Base-by-base conservation (phyloP, 2,329 filamentous ascomycete species). In the Intubia oerlemansii region DNA sequence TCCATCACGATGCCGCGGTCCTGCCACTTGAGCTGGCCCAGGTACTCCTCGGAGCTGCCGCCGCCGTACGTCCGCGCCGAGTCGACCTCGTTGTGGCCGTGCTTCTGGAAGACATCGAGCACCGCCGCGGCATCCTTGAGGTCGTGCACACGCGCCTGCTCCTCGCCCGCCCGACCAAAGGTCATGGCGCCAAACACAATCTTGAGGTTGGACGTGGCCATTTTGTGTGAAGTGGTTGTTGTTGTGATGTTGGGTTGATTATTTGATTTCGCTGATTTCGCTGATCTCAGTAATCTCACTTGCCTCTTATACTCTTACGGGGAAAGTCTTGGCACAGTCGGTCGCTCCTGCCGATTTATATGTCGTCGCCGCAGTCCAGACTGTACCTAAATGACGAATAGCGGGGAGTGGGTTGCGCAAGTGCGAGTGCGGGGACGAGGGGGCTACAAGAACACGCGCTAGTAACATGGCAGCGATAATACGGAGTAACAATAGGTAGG, bases 21-120 rank as follows among this genome's bases (percentile, higher is more conserved):
- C 26, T 51, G 36, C 48, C 50, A 54, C 15, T 48, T 36, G 9
- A 51, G 36, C 10, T 44, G 38, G 6, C 48, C 56, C 2, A 66
- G 50, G 25, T 51, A 49, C 29, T 54, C 45, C 40, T 80, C 75
- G 29, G 76, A 70, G 28, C 61, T 54, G 27, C 73, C 72, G 17
- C 51, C 59, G 24, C 72, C 55, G 37, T 80, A 80, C 4, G 59
- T 45, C 10, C 72, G 59, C 0, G 74, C 72, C 1, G 72, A 78
- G 43, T 80, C 74, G 29, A 80, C 46, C 41, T 80, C 73, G 40
- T 65, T 61, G 49, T 77, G 70, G 12, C 72, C 72, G 40, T 66
- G 57, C 16, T 56, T 52, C 44, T 75, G 67, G 43, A 79, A 66
- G 35, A 66, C 56, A 44, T 76, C 66, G 20, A 79, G 56, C 29